Evolutionary conservation across 352 stramenopile genomes (phyloP).

Genomic region (Phytophthora brassicae): DNA sequence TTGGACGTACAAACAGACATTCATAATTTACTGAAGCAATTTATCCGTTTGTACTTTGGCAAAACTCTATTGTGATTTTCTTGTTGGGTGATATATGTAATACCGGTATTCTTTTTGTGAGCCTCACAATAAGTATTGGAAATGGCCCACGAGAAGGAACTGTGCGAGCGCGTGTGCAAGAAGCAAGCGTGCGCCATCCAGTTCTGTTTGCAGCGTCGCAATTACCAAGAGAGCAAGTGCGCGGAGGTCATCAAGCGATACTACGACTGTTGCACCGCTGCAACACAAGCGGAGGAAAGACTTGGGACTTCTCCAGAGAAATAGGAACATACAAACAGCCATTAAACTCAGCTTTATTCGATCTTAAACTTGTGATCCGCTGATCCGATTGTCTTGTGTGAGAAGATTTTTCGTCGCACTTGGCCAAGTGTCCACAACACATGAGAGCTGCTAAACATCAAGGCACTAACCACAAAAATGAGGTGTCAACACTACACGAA

Average conservation of each 20-base stretch:
- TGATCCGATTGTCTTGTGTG: conserved; percentile 1
- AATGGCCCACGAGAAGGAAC: conserved; percentile 27
- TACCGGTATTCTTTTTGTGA: too few species aligned
- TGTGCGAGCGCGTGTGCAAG: conserved; percentile 70
- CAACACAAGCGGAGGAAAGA: conserved; percentile 39
- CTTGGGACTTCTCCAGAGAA: background rate
- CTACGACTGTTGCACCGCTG: conserved; percentile 68
- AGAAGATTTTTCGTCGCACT: conserved; percentile 30
- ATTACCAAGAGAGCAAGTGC: conserved; percentile 79
- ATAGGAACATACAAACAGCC: too few species aligned
- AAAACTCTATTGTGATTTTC: background rate
- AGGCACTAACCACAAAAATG: conserved; percentile 18
- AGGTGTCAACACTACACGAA: background rate
- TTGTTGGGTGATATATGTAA: conserved; percentile 15
- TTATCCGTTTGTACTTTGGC: conserved; percentile 9
- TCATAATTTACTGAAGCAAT: conserved; percentile 36
- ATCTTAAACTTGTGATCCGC: conserved; percentile 11
- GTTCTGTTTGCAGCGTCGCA: conserved; percentile 70
- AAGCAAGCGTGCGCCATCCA: conserved; percentile 82
- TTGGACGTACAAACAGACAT: conserved; percentile 20
- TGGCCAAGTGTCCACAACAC: conserved; percentile 44
- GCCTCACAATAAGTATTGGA: conserved; percentile 19
- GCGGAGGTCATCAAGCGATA: conserved; percentile 61
- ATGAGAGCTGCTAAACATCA: conserved; percentile 52
- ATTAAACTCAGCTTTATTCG: conserved; percentile 10